Evolutionary conservation across 1,284 basidiomycete genomes (phyloP), one percentile per base, ranked within the genome.

Genomic region (Neonothopanus nambi): DNA sequence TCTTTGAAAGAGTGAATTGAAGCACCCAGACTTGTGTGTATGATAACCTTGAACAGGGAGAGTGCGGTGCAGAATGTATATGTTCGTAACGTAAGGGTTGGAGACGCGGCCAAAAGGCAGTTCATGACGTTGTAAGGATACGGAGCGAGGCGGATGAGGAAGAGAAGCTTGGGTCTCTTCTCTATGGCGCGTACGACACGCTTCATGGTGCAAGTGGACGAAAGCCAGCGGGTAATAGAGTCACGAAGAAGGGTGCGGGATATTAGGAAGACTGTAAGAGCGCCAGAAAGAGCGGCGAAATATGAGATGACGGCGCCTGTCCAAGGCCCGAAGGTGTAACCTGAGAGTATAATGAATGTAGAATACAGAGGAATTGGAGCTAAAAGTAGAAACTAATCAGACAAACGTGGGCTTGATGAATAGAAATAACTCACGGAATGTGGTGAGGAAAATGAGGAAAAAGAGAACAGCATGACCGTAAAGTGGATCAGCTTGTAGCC

Each of bases 61-160:
- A 93, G 77, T 5, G 85, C 91, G 7, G 91, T 94, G 73, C 90
- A 93, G 44, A 80, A 64, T 24, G 84, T 81, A 70, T 93, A 94
- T 9, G 90, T 93, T 58, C 78, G 78, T 61, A 93, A 75, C 9
- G 84, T 87, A 59, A 94, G 80, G n/a, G 85, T 84, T n/a, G 87
- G 85, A 12, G 89, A 85, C n/a, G 89, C 89, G 2, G 91, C 91
- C 33, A 94, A 80, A 40, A 94, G 80, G 62, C 88, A 91, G 73
- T 94, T 94, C 85, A 94, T 91, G 64, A 94, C 86, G 70, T 94
- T 94, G 75, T 89, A 90, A 0, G 88, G 89, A 65, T 91, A 91
- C 4, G 89, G 89, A 17, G 89, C 91, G 46, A 94, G 78, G 50
- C 91, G 88, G 61, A 94, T 88, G 58, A 94, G 82, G 74, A 94